Evolutionary conservation across 305 asterid species (phyloP).

Genomic region (Solanum hybrid): DNA sequence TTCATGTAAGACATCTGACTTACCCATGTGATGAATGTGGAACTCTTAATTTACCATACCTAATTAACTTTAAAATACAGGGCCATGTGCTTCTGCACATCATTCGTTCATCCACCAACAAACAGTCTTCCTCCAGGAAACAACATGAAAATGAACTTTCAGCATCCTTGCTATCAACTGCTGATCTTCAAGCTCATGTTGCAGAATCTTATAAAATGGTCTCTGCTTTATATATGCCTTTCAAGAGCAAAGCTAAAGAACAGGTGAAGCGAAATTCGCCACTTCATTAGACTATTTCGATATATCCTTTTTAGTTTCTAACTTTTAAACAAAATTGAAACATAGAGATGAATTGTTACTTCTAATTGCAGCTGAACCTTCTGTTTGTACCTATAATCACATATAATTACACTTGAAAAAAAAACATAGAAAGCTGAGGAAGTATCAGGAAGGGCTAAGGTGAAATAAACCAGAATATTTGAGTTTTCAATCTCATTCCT

Average conservation of each 20-base stretch:
- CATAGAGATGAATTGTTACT: not conserved
- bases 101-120: conserved; percentile 43
- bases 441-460: not conserved
- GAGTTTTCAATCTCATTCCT: not conserved
- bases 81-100: conserved; percentile 93
- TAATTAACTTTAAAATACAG: conserved; percentile 34
- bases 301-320: not conserved
- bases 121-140: conserved; percentile 26
- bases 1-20: conserved; percentile 62
- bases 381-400: not conserved
- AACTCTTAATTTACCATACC: conserved; percentile 1
- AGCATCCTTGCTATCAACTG: conserved; percentile 28
- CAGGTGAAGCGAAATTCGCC: conserved; percentile 42
- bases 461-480: not conserved
- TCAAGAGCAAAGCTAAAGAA: conserved; percentile 79
- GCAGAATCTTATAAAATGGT: conserved; percentile 91
- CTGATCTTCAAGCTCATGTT: conserved; percentile 66
- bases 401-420: not conserved
- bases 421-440: not conserved
- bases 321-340: not conserved
- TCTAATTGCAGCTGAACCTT: not conserved
- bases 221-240: conserved; percentile 82
- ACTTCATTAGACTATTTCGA: not conserved
- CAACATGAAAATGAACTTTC: conserved; percentile 34
- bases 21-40: conserved; percentile 6